Conservation (phyloP, 2,329 filamentous ascomycete genomes). For the Raffaelea ambrosiae region DNA sequence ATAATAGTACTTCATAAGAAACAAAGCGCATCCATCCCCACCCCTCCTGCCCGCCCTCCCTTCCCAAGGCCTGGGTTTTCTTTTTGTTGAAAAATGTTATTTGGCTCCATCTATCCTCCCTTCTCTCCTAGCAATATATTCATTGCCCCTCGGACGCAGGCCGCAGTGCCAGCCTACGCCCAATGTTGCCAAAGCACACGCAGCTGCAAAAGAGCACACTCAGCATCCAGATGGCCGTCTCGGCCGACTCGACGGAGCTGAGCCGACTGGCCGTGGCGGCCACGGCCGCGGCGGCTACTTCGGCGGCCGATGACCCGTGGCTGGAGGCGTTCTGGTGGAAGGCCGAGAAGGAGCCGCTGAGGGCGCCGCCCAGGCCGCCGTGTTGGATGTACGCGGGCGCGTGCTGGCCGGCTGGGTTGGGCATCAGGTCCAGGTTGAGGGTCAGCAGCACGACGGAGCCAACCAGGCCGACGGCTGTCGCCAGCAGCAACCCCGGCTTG, state of each 20-base stretch:
- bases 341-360: slow-evolving; percentile 3
- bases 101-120: too few species aligned
- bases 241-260: slow-evolving; percentile 42
- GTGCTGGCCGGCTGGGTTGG: slow-evolving; percentile 45
- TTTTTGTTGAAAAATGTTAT: too few species aligned
- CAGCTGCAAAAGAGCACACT: slow-evolving; percentile 93
- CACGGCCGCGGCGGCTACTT: slow-evolving; percentile 8
- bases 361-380: slow-evolving; percentile 7
- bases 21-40: too few species aligned
- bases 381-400: slow-evolving; percentile 18
- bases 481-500: slow-evolving; percentile 73
- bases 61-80: too few species aligned
- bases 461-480: slow-evolving; percentile 60
- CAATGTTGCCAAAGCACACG: slow-evolving; percentile 94
- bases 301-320: neutral
- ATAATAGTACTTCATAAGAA: neutral
- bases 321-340: slow-evolving; percentile 15
- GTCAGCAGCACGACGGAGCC: slow-evolving; percentile 69
- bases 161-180: slow-evolving; percentile 60
- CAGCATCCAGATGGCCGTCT: slow-evolving; percentile 77
- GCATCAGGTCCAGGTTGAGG: slow-evolving; percentile 70
- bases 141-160: too few species aligned
- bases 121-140: too few species aligned
- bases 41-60: too few species aligned
- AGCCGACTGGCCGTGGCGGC: slow-evolving; percentile 5